Conservation (phyloP, 1,139 yeast genomes). For the Suhomyces bokatorum region DNA sequence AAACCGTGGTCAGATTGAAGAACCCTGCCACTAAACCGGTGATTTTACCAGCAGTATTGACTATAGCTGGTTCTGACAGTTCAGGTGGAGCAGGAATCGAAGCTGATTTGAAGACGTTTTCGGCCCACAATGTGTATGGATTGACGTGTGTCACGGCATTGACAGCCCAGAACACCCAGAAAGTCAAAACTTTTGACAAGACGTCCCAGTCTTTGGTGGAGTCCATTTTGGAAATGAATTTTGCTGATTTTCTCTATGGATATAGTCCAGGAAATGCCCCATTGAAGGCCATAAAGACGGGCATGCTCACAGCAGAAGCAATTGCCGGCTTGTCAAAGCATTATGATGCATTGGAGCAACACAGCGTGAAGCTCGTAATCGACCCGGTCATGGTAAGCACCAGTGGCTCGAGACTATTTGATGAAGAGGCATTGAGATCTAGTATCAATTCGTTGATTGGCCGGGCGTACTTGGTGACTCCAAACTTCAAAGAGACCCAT, state of each 20-base stretch:
- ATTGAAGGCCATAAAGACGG: conserved; percentile 75
- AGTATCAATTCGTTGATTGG: conserved; percentile 52
- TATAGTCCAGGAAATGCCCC: conserved; percentile 22
- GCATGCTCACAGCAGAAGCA: conserved; percentile 69
- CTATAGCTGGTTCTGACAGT: conserved; percentile 82
- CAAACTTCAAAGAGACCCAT: conserved; percentile 70
- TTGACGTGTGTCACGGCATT: conserved; percentile 78
- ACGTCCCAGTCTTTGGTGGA: conserved; percentile 47
- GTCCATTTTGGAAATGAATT: conserved; percentile 53
- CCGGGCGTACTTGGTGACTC: conserved; percentile 67
- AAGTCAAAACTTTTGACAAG: conserved; percentile 54
- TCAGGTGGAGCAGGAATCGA: conserved; percentile 97
- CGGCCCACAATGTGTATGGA: conserved; percentile 79
- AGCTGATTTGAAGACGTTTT: conserved; percentile 83
- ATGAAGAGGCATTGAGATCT: conserved; percentile 45
- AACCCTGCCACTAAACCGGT: conserved; percentile 13
- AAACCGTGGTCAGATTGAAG: background rate
- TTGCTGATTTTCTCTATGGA: conserved; percentile 57
- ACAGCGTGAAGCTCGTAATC: conserved; percentile 49
- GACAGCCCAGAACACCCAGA: conserved; percentile 78
- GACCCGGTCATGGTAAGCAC: conserved; percentile 89
- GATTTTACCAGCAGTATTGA: conserved; percentile 48
- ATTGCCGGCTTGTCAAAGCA: conserved; percentile 47
- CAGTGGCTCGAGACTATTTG: conserved; percentile 62
- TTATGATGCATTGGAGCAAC: conserved; percentile 27